Evolutionary conservation across 768 basidiomycete genomes (phyloP), one percentile per base, ranked within the genome.

Genomic region (Agrocybe chaxingu): DNA sequence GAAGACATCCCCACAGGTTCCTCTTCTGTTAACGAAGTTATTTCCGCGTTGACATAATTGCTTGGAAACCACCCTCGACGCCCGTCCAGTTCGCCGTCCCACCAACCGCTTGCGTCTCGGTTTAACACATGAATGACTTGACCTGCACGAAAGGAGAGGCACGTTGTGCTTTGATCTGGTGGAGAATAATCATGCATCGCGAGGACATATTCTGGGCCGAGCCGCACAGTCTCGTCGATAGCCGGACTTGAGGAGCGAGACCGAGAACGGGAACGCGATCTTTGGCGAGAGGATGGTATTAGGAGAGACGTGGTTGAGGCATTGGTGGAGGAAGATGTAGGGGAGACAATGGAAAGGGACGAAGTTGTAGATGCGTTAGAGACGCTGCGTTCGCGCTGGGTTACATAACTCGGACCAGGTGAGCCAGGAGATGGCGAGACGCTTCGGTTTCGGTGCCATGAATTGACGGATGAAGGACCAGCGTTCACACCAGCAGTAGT

Each of bases 21-120:
- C 60, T 87, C 84, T 54, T 71, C 80, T 4, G 75, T 77, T 52
- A 85, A 61, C 35, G 81, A 74, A 45, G 75, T 76, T 45, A 79
- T 72, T 56, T 87, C 84, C 11, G 79, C 71, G 57, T 84, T 86
- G 56, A 92, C 89, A 70, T 97, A 98, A 69, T 98, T 99, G 61
- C 92, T 94, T 13, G 97, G 97, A 69, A 98, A 98, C 97, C 97
- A 99, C 9, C 97, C 97, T 59, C 95, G 74, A 53, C 85, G 72
- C 2, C 85, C 89, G 33, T 92, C 89, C 12, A 96, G 66, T 68
- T 98, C 93, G 8, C 97, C 97, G 63, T 99, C 95, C 96, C 96
- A 98, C 97, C 97, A 98, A 0, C 97, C 97, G 58, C 86, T 90
- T 3, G 76, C 53, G 70, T 98, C 92, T 56, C 85, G 79, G 61